Conservation (phyloP, 179 eudicot species). For the Gypsophila paniculata region DNA sequence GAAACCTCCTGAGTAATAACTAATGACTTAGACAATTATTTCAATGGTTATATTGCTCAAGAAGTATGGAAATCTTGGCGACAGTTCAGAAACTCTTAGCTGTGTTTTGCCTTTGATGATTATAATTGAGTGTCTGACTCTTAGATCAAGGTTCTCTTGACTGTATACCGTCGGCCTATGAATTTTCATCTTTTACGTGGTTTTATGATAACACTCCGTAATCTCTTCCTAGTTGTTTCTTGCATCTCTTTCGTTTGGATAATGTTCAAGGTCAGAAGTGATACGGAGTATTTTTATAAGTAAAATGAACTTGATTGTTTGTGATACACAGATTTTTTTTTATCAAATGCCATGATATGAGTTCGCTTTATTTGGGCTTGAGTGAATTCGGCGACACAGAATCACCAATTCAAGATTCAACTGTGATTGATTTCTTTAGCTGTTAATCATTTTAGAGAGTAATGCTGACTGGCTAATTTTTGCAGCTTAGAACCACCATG, state of each 20-base stretch:
- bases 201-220: not conserved
- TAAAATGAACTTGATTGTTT: not conserved
- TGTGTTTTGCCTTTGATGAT: not conserved
- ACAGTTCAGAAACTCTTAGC: not conserved
- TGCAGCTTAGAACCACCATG: constrained; percentile 61
- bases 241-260: no score
- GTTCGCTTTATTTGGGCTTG: no score
- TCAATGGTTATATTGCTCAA: not conserved
- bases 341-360: not conserved
- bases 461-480: constrained; percentile 14
- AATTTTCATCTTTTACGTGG: not conserved
- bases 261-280: no score
- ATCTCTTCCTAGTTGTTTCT: not conserved
- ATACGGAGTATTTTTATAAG: no score
- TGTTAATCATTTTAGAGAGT: constrained; percentile 7
- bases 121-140: not conserved
- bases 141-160: not conserved
- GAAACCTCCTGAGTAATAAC: not conserved
- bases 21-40: not conserved
- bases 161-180: not conserved
- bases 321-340: not conserved
- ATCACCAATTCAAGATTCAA: not conserved
- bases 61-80: not conserved
- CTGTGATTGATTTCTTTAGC: not conserved
- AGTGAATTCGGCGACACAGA: no score